Evolutionary conservation across 2,329 filamentous ascomycete species (phyloP).

Genomic region (Hypomyces rosellus): DNA sequence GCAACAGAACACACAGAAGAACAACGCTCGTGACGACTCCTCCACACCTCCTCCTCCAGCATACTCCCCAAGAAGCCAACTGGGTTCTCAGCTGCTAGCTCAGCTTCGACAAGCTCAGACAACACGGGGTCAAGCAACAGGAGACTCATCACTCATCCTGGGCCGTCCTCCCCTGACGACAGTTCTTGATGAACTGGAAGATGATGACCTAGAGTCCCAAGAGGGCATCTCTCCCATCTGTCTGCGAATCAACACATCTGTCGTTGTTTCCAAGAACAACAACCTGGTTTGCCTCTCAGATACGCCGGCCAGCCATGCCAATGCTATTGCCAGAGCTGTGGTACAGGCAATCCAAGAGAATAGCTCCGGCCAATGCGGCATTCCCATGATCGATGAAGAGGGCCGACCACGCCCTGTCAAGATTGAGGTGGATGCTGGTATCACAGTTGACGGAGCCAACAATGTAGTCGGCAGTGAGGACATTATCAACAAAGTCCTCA

Average conservation of each 20-base stretch:
- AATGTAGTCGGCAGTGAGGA: conserved; percentile 38
- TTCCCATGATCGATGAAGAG: conserved; percentile 42
- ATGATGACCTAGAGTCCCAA: conserved; percentile 14
- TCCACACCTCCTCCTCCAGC: conserved; percentile 23
- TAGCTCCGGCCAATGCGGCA: conserved; percentile 31
- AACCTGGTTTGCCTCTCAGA: conserved; percentile 42
- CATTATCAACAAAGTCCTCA: conserved; percentile 23
- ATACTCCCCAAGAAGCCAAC: conserved; percentile 20
- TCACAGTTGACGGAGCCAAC: conserved; percentile 36
- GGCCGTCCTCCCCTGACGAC: conserved; percentile 7
- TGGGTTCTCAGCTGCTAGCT: conserved; percentile 10
- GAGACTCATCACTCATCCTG: conserved; percentile 7
- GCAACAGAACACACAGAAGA: conserved; percentile 15
- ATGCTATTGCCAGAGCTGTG: conserved; percentile 38
- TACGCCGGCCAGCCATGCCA: conserved; percentile 34
- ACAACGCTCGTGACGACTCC: conserved; percentile 8
- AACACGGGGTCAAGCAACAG: not conserved
- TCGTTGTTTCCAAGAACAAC: conserved; percentile 40
- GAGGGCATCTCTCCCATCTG: conserved; percentile 33
- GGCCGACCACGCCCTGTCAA: conserved; percentile 36
- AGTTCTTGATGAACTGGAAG: conserved; percentile 10
- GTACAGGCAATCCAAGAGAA: conserved; percentile 38
- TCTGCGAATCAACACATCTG: conserved; percentile 42
- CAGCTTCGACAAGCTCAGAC: conserved; percentile 14
- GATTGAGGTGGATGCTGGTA: conserved; percentile 39